phyloP scores from a whole-genome alignment of 192 early-diverging fungal genomes.

The Thamnidium elegans region DNA sequence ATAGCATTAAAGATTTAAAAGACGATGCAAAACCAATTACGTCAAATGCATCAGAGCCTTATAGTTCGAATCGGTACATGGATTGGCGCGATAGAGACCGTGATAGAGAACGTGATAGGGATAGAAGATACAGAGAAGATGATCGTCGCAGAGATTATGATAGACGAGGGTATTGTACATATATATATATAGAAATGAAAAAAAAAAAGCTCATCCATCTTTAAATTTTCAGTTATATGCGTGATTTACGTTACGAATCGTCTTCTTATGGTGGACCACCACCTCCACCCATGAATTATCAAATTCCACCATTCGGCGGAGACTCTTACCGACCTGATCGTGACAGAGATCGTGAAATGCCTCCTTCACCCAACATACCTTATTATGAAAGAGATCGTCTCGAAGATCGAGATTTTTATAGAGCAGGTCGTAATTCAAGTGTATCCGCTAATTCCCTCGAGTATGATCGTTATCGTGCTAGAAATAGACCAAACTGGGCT shows the following conservation, averaged over 20 bases:
- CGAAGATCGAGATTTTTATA: constrained; percentile 38
- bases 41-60: constrained; percentile 17
- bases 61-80: constrained; percentile 21
- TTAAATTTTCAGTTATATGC: constrained; percentile 12
- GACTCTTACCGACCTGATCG: constrained; percentile 41
- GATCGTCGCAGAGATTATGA: constrained; percentile 38
- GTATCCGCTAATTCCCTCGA: constrained; percentile 4
- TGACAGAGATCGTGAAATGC: constrained; percentile 31
- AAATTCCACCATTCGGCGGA: constrained; percentile 28
- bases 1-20: constrained; percentile 15
- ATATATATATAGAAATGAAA: neutral
- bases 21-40: constrained; percentile 16
- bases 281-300: constrained; percentile 7
- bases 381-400: constrained; percentile 23
- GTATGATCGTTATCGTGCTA: constrained; percentile 28
- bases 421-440: constrained; percentile 12
- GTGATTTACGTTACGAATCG: constrained; percentile 25
- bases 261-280: constrained; percentile 18
- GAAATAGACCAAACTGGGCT: constrained; percentile 11
- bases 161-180: constrained; percentile 24
- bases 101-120: constrained; percentile 26
- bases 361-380: constrained; percentile 15
- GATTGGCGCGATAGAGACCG: constrained; percentile 33
- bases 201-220: neutral
- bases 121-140: constrained; percentile 30